Conservation (phyloP, 306 rosid genomes). For the Castanea mollissima region DNA sequence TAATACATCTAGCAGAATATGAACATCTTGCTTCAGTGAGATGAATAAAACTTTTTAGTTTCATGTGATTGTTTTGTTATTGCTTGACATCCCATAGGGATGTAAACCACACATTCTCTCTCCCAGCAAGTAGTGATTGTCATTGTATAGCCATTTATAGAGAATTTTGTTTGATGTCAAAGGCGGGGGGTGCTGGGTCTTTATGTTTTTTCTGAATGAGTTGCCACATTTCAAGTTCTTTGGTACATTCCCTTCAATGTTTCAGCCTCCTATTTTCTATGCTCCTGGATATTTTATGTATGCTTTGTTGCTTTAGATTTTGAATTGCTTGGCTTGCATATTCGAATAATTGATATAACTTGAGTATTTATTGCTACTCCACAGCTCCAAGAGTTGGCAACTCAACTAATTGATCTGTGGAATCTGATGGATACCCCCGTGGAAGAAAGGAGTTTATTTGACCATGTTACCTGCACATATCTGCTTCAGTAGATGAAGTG, state of each 20-base stretch:
- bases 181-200: neutral
- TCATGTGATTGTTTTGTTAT: neutral
- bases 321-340: neutral
- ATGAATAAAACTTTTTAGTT: neutral
- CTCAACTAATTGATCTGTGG: constrained; percentile 93
- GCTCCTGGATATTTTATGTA: neutral
- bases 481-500: constrained; percentile 97
- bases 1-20: neutral
- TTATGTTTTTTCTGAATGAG: neutral
- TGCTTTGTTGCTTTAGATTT: neutral
- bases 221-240: neutral
- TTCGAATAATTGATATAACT: constrained; percentile 4
- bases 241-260: neutral
- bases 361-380: constrained; percentile 13
- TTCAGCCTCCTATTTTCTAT: neutral
- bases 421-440: constrained; percentile 95
- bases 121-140: neutral
- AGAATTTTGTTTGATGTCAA: neutral
- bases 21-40: neutral
- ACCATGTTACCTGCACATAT: constrained; percentile 94
- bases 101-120: neutral
- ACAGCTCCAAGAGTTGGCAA: constrained; percentile 96
- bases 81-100: neutral
- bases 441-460: constrained; percentile 85
- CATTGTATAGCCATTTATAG: neutral